These are phyloP conservation scores for Dendrobium chrysotoxum DNA, from an alignment of 106 monocot species.

Conservation along the genomic window DNA sequence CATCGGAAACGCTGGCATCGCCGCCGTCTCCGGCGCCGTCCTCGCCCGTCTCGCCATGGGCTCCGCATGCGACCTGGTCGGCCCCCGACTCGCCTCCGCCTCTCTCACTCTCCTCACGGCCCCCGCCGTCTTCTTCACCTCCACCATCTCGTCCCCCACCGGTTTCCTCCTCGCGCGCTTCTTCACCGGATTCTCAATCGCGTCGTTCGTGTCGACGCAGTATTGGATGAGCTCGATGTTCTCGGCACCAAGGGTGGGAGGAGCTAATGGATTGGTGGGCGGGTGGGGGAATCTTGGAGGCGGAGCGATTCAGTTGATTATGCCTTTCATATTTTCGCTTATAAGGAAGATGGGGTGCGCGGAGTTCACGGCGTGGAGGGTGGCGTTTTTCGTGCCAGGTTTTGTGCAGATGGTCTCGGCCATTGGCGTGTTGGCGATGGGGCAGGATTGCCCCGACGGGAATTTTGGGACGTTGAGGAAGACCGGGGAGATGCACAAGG, in stretches of 20 bases:
- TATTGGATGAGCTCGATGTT: constrained; percentile 99
- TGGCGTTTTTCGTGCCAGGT: constrained; percentile 96
- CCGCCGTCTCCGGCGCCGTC: constrained; percentile 87
- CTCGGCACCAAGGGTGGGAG: constrained; percentile 59
- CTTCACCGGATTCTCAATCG: constrained; percentile 89
- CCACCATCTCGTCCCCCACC: constrained; percentile 41
- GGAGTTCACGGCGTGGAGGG: constrained; percentile 69
- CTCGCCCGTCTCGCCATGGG: constrained; percentile 89
- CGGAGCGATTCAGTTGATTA: constrained; percentile 87
- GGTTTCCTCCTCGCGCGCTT: constrained; percentile 68
- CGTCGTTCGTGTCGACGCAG: constrained; percentile 87
- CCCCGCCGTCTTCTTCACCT: constrained; percentile 72
- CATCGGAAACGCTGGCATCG: constrained; percentile 87
- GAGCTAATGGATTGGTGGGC: constrained; percentile 73
- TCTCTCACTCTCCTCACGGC: constrained; percentile 54
- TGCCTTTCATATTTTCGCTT: constrained; percentile 71
- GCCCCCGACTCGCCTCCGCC: constrained; percentile 72
- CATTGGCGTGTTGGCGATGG: constrained; percentile 46
- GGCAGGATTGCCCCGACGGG: constrained; percentile 80
- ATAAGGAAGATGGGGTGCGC: constrained; percentile 48
- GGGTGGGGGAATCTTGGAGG: constrained; percentile 99
- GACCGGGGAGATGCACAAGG: constrained; percentile 58
- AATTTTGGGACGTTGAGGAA: constrained; percentile 47
- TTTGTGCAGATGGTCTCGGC: constrained; percentile 55
- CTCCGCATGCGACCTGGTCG: constrained; percentile 85